Percentiles rank a stretch among this genome's conserved stretches.
phyloP scores from a whole-genome alignment of 129 eudicot species.

The Artemisia annua region DNA sequence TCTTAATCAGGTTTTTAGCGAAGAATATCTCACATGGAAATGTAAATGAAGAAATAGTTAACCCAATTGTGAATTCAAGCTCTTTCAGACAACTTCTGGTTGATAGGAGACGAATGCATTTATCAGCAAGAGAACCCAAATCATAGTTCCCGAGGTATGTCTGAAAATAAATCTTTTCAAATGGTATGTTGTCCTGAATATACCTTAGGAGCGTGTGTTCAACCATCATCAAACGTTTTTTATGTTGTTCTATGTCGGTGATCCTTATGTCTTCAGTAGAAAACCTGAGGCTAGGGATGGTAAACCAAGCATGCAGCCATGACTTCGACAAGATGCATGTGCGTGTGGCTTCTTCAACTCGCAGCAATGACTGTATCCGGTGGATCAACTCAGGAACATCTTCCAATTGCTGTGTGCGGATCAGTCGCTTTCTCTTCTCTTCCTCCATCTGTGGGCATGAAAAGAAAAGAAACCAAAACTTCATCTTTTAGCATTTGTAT shows the following conservation, averaged over 20 bases:
- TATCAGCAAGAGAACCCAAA: neutral
- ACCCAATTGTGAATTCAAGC: neutral
- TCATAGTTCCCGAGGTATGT: neutral
- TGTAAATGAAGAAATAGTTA: too few species aligned
- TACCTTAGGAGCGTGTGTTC: neutral
- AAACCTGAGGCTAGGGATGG: conserved; percentile 19
- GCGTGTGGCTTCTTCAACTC: neutral
- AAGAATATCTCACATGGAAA: too few species aligned
- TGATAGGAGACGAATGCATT: neutral
- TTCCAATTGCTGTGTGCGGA: neutral
- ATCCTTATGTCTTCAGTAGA: neutral
- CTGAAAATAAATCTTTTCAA: neutral
- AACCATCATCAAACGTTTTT: neutral
- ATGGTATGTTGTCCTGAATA: neutral
- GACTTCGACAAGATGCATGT: neutral
- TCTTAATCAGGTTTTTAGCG: too few species aligned
- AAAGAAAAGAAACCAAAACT: too few species aligned
- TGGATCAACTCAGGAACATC: conserved; percentile 11
- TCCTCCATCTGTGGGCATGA: neutral
- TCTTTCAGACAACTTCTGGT: neutral
- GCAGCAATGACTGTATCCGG: neutral
- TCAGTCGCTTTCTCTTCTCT: neutral
- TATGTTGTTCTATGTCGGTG: neutral
- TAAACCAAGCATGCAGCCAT: conserved; percentile 20
- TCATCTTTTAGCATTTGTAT: too few species aligned